Base-by-base conservation (phyloP, 345 rosid genomes). In the Punica granatum region DNA sequence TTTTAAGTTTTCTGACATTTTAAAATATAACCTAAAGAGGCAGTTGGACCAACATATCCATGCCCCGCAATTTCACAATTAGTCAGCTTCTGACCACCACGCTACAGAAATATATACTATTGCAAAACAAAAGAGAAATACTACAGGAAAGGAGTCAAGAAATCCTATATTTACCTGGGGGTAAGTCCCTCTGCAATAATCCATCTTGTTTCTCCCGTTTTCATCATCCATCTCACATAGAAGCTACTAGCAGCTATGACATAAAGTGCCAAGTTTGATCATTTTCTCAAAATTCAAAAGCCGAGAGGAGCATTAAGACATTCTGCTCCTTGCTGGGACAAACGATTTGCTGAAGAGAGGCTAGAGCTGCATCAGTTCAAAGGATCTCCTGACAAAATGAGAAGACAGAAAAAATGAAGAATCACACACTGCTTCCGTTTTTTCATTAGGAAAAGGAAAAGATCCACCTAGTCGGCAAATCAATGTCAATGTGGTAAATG, bases 181-280 rank as follows among this genome's bases (percentile, higher is more conserved):
- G 35, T 78, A 84, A 16, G 82, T 60, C 21, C 77, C 81, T 78
- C 88, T 92, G 69, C 68, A 79, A 70, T 82, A 78, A 51, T 89
- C 93, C 39, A 81, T 60, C 80, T 77, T 84, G 76, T 74, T 75
- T 60, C 88, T 74, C 46, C 86, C 96, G 66, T 75, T 89, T 46
- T 84, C 77, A 67, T 80, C 85, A 78, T 87, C 94, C 96, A 92
- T 89, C 67, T 72, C 67, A 44, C 34, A 36, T 63, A n/a, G 48
- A 37, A 39, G 32, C 19, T 63, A 12, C 46, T 30, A 23, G 43
- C 12, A 37, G 1, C 33, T 26, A 56, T 0, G 32, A 28, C 13
- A 28, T 26, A 56, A 26, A 56, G 18, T 7, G 61, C 34, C 8
- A 56, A 26, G 16, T 56, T 56, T 6, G 19, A 26, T 30, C 34